Conservation (phyloP, 2,329 filamentous ascomycete genomes). For the Ascochyta fabae region DNA sequence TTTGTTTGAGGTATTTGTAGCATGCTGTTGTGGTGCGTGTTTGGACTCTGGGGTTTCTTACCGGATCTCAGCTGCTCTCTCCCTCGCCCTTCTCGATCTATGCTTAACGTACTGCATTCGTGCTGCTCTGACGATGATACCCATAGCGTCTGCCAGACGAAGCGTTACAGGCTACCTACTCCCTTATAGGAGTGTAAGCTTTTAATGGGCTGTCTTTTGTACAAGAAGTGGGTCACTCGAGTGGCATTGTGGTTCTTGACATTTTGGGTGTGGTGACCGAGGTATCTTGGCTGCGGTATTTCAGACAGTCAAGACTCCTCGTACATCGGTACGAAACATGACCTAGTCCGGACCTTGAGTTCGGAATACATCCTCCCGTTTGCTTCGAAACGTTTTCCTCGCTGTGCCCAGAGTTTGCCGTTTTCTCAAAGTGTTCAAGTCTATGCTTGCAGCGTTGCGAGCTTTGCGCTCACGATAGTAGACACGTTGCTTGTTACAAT, state of each 20-base stretch:
- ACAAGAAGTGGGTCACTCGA: not conserved
- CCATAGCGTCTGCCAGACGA: not conserved
- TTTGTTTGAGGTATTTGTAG: not conserved
- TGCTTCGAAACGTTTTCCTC: slow-evolving; percentile 9
- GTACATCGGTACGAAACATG: slow-evolving; percentile 1
- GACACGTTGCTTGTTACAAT: not conserved
- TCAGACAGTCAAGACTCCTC: slow-evolving; percentile 18
- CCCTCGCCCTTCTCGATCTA: not conserved
- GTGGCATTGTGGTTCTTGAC: not conserved
- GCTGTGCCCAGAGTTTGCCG: not conserved
- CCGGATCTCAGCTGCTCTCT: not conserved
- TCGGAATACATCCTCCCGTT: slow-evolving; percentile 7
- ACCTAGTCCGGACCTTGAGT: not conserved
- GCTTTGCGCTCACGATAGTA: not conserved
- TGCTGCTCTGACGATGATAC: slow-evolving; percentile 2
- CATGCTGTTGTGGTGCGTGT: not conserved
- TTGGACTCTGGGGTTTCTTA: not conserved
- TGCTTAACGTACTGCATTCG: slow-evolving; percentile 1
- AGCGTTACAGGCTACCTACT: not conserved
- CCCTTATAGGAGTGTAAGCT: not conserved
- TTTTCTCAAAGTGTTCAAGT: not conserved
- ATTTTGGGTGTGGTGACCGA: slow-evolving; percentile 6
- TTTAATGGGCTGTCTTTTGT: not conserved
- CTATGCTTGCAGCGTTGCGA: not conserved
- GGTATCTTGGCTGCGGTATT: slow-evolving; percentile 16